Percentiles rank a stretch among this genome's conserved stretches.
These are phyloP conservation scores for Ottelia alismoides DNA, from an alignment of 106 monocot species.

Conservation along the genomic window DNA sequence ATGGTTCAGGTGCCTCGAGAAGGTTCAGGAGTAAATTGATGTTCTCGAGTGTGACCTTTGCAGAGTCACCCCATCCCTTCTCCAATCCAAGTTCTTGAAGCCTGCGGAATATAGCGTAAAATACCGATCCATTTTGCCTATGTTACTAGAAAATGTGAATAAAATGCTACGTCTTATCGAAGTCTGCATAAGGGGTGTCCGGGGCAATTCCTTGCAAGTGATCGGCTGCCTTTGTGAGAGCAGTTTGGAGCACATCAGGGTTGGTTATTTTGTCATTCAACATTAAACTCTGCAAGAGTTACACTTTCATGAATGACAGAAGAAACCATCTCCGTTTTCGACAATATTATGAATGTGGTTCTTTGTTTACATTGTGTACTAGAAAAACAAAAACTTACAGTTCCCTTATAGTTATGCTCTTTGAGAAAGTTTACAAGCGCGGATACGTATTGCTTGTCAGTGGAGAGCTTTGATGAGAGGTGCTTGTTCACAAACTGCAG, in stretches of 20 bases:
- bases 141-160: no score
- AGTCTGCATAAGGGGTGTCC: conserved; percentile 66
- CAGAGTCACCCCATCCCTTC: conserved; percentile 86
- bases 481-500: conserved; percentile 86
- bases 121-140: no score
- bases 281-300: conserved; percentile 48
- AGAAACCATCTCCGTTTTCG: no score
- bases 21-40: conserved; percentile 61
- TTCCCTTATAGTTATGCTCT: conserved; percentile 72
- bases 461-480: conserved; percentile 77
- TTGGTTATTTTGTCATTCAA: conserved; percentile 50
- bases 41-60: conserved; percentile 31
- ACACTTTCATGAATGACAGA: no score
- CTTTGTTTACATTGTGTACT: no score
- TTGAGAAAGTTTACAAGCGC: conserved; percentile 75
- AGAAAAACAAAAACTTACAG: conserved; percentile 43
- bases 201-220: conserved; percentile 27
- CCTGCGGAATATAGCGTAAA: no score
- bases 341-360: no score
- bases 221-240: conserved; percentile 68
- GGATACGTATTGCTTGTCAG: conserved; percentile 65
- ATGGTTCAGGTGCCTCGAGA: conserved; percentile 69
- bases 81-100: conserved; percentile 89
- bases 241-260: conserved; percentile 28
- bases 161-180: conserved; percentile 65